Base-by-base conservation (phyloP, 257 asterid genomes). In the Jacaranda copaia region DNA sequence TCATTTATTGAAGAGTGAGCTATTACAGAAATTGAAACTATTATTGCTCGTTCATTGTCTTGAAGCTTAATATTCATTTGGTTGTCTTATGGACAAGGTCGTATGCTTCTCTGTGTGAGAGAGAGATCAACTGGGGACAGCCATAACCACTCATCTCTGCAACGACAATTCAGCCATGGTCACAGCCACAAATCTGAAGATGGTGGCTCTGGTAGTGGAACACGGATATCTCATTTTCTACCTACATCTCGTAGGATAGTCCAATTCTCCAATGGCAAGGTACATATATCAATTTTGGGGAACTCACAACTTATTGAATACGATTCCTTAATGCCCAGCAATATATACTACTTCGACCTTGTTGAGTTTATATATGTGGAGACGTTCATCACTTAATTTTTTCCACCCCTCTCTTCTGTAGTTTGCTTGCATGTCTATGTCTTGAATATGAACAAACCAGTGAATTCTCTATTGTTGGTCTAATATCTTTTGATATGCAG, bases 221-320 rank as follows among this genome's bases (percentile, higher is more conserved):
- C 97, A 43, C 87, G 97, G 53, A 81, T 96, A 85, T 96, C 99
- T 80, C 99, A 95, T 85, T 96, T 96, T 81, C 89, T 96, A 49
- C 99, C 99, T 42, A 96, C 99, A 25, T 93, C 99, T 52, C 99
- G 97, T 72, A 91, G 99, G 80, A 93, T 96, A 77, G 97, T 96
- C 59, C 99, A 96, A 74, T 96, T 96, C 85, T 96, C 99, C 48
- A 96, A 96, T 80, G 92, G 97, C 60, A 96, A 90, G 99, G 99
- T 87, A 75, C 59, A 62, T 81, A 25, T 72, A 66, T 75, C 40
- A 32, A 68, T 35, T 18, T 18, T 55, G 25, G 46, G 42, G 68
- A 52, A 36, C 45, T 51, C 53, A 75, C 45, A 1, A 43, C 65
- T 68, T 48, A 18, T 67, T 13, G 53, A 9, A 39, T 39, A 63